These are phyloP conservation scores for Trypanosoma melophagium DNA, from an alignment of 208 protist genomes.

Conservation along the genomic window DNA sequence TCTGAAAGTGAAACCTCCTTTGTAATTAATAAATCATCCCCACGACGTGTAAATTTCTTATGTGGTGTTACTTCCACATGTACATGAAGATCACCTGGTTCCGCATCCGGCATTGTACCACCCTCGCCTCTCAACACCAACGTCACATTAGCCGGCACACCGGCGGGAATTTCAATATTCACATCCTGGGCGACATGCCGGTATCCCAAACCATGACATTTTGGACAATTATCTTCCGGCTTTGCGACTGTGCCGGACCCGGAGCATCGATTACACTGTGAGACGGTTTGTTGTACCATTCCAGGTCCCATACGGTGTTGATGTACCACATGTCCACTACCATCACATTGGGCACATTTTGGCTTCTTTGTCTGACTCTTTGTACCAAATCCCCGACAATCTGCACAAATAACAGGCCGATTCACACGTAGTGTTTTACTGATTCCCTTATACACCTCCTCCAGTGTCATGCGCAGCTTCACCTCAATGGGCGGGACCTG, in stretches of 20 bases:
- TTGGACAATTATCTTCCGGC: constrained; percentile 93
- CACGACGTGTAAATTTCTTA: constrained; percentile 90
- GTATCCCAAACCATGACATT: constrained; percentile 95
- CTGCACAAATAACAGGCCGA: constrained; percentile 81
- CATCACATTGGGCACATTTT: constrained; percentile 92
- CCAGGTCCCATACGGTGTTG: constrained; percentile 95
- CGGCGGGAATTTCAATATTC: constrained; percentile 94
- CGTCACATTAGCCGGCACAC: constrained; percentile 95
- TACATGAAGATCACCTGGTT: constrained; percentile 97
- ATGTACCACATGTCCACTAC: constrained; percentile 90
- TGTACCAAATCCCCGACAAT: constrained; percentile 85
- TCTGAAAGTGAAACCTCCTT: constrained; percentile 93
- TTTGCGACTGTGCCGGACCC: constrained; percentile 91
- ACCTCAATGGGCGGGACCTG: constrained; percentile 80
- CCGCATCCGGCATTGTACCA: constrained; percentile 90
- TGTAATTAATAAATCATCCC: constrained; percentile 92
- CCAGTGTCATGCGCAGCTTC: constrained; percentile 70
- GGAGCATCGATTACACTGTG: constrained; percentile 90
- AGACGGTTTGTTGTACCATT: constrained; percentile 96
- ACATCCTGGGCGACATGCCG: constrained; percentile 92
- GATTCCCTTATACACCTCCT: constrained; percentile 85
- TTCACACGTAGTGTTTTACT: constrained; percentile 79
- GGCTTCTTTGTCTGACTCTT: constrained; percentile 88
- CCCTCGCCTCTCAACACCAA: constrained; percentile 96
- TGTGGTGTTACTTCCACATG: constrained; percentile 95